These are phyloP conservation scores for Aspergillus fumigatiaffinis DNA, from an alignment of 2,329 filamentous ascomycete species.

Conservation along the genomic window DNA sequence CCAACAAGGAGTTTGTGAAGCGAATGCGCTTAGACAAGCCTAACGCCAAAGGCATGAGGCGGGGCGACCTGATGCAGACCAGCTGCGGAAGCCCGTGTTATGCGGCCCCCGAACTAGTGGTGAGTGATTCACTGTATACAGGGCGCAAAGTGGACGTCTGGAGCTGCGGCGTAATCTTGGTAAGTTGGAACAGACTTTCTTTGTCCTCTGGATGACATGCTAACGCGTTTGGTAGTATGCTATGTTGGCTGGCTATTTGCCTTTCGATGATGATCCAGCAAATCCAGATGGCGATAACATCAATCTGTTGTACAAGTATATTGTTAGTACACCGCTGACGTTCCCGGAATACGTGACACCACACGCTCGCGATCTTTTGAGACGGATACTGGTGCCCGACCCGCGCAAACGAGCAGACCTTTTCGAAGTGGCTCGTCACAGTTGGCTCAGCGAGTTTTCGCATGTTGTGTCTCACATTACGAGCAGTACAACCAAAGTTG, in stretches of 20 bases:
- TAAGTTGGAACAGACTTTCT: constrained; percentile 48
- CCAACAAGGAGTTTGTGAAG: constrained; percentile 85
- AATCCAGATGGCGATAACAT: constrained; percentile 99
- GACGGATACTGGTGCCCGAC: constrained; percentile 91
- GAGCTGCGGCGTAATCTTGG: constrained; percentile 98
- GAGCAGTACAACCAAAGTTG: constrained; percentile 83
- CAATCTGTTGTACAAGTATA: constrained; percentile 98
- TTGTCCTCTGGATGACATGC: not conserved
- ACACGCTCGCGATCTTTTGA: constrained; percentile 85
- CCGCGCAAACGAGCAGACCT: constrained; percentile 91
- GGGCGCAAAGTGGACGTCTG: constrained; percentile 97
- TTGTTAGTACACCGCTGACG: constrained; percentile 91
- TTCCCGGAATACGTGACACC: constrained; percentile 99
- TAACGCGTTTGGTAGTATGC: constrained; percentile 67
- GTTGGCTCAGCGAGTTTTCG: constrained; percentile 97
- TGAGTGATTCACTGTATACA: constrained; percentile 95
- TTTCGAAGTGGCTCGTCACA: constrained; percentile 95
- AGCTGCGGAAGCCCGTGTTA: constrained; percentile 98
- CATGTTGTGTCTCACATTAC: constrained; percentile 96
- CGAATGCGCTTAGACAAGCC: constrained; percentile 77
- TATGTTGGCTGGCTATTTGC: constrained; percentile 95
- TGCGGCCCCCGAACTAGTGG: constrained; percentile 91
- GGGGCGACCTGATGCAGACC: constrained; percentile 97
- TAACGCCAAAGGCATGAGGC: constrained; percentile 68
- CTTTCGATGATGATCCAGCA: constrained; percentile 95